Evolutionary conservation across 306 rosid genomes (phyloP).

Genomic region (Luffa acutangula): DNA sequence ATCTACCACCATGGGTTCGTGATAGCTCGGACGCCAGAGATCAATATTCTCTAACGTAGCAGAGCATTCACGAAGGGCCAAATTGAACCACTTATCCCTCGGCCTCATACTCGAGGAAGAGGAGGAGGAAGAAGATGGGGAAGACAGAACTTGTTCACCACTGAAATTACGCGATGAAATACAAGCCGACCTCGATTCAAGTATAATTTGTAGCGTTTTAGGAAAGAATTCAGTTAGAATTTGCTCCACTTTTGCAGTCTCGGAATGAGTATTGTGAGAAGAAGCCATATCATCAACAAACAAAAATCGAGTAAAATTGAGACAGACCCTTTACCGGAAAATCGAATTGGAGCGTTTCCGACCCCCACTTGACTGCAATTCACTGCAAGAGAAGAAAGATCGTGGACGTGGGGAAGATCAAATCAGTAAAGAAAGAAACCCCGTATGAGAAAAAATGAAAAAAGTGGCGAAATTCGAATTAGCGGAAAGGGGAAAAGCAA

Average conservation of each 20-base stretch:
- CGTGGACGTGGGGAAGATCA: background rate
- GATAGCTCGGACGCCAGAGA: slow-evolving; percentile 58
- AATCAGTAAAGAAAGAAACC: background rate
- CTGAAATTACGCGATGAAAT: slow-evolving; percentile 51
- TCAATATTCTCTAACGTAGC: slow-evolving; percentile 52
- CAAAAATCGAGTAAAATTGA: slow-evolving; percentile 2
- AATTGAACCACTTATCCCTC: slow-evolving; percentile 85
- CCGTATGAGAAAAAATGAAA: background rate
- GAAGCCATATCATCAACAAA: slow-evolving; percentile 35
- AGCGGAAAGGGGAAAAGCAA: background rate
- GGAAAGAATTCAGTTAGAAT: slow-evolving; percentile 69
- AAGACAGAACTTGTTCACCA: slow-evolving; percentile 38
- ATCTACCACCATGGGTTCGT: slow-evolving; percentile 59
- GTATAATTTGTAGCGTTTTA: slow-evolving; percentile 67
- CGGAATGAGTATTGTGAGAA: slow-evolving; percentile 56
- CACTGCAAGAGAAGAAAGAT: slow-evolving; percentile 1
- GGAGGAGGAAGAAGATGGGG: slow-evolving; percentile 63
- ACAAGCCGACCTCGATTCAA: slow-evolving; percentile 57
- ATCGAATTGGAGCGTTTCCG: background rate
- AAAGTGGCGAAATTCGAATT: background rate
- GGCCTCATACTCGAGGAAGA: slow-evolving; percentile 69
- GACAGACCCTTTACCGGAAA: slow-evolving; percentile 10
- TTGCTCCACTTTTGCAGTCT: slow-evolving; percentile 53
- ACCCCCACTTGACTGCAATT: background rate
- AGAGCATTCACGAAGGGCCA: slow-evolving; percentile 64